phyloP scores from a whole-genome alignment of 352 stramenopile genomes.

The Globisporangium uncinulatum region DNA sequence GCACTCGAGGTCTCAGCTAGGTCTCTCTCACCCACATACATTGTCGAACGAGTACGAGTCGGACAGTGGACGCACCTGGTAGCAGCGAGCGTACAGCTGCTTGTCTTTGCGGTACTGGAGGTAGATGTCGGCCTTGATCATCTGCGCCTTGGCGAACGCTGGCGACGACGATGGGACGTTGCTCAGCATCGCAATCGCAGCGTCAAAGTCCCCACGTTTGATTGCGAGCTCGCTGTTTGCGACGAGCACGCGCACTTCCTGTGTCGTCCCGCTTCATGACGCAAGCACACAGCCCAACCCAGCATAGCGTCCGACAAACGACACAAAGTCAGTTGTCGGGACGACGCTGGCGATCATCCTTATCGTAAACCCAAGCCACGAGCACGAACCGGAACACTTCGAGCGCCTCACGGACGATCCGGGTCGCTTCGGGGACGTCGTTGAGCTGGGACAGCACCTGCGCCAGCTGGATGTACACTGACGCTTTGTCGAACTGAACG shows the following conservation, averaged over 20 bases:
- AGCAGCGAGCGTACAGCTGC: slow-evolving; percentile 84
- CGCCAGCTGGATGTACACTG: slow-evolving; percentile 85
- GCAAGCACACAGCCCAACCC: neutral
- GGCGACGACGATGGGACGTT: slow-evolving; percentile 73
- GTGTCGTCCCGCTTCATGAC: slow-evolving; percentile 41
- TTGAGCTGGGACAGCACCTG: slow-evolving; percentile 77
- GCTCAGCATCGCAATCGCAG: slow-evolving; percentile 87
- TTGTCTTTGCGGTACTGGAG: slow-evolving; percentile 91
- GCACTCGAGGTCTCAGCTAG: neutral
- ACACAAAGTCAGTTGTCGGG: too few relatives aligned
- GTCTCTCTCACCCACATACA: too few relatives aligned
- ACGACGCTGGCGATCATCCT: too few relatives aligned
- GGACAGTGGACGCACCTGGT: slow-evolving; percentile 30
- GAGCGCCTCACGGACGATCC: slow-evolving; percentile 61
- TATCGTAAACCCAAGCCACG: too few relatives aligned
- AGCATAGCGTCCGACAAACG: too few relatives aligned
- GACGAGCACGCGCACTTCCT: slow-evolving; percentile 90
- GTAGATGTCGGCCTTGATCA: slow-evolving; percentile 93
- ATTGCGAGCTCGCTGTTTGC: slow-evolving; percentile 89
- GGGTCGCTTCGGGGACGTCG: slow-evolving; percentile 59
- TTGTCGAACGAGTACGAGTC: too few relatives aligned
- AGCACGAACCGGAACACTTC: slow-evolving; percentile 49
- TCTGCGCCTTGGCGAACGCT: slow-evolving; percentile 84
- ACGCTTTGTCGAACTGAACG: slow-evolving; percentile 77
- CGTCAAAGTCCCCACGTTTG: slow-evolving; percentile 87